Evolutionary conservation across 768 basidiomycete genomes (phyloP).

Genomic region (Sutorius australiensis): DNA sequence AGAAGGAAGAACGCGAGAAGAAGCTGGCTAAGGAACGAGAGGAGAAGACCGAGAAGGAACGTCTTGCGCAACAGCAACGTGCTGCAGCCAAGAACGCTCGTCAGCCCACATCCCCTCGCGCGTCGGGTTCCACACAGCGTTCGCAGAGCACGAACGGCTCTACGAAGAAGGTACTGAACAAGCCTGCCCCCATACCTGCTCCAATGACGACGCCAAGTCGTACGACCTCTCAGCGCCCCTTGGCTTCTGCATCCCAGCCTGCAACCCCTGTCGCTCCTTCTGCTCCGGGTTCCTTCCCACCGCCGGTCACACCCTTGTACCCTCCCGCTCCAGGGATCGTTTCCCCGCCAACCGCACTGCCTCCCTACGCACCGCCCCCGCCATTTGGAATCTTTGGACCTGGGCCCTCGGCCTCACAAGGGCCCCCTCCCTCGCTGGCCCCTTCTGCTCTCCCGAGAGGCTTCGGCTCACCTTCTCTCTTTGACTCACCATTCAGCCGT

Average conservation of each 20-base stretch:
- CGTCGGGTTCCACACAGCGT: constrained; percentile 47
- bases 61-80: constrained; percentile 47
- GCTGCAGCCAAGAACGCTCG: constrained; percentile 45
- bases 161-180: constrained; percentile 62
- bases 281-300: constrained; percentile 37
- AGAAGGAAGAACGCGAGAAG: constrained; percentile 65
- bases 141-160: constrained; percentile 45
- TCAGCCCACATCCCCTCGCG: constrained; percentile 49
- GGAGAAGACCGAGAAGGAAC: constrained; percentile 51
- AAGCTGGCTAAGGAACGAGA: constrained; percentile 62
- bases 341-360: constrained; percentile 42
- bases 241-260: constrained; percentile 41
- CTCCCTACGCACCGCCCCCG: constrained; percentile 52
- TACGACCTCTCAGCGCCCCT: constrained; percentile 35
- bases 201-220: constrained; percentile 33
- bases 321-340: constrained; percentile 40
- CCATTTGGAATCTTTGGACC: constrained; percentile 49
- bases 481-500: constrained; percentile 49
- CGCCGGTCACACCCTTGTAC: constrained; percentile 49
- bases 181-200: constrained; percentile 34
- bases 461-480: constrained; percentile 49
- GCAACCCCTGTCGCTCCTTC: constrained; percentile 39
- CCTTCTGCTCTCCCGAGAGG: constrained; percentile 53
- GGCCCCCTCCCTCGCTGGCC: constrained; percentile 44
- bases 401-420: constrained; percentile 43